Percentiles rank a stretch among this genome's conserved stretches.
These are phyloP conservation scores for Schoenoplectus triqueter DNA, from an alignment of 202 grass and related monocot genomes.

Conservation along the genomic window DNA sequence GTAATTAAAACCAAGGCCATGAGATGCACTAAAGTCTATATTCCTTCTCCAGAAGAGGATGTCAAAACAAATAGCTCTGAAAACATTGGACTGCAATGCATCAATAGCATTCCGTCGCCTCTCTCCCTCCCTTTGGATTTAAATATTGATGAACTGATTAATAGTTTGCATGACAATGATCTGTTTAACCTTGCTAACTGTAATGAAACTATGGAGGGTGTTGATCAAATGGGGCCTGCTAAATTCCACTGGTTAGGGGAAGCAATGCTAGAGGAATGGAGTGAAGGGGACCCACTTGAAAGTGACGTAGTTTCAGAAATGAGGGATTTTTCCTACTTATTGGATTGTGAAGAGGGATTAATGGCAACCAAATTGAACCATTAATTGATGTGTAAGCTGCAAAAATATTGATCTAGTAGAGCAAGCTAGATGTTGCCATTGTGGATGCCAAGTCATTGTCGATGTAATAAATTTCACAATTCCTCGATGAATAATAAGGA, in stretches of 20 bases:
- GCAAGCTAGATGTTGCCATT: neutral
- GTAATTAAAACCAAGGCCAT: constrained; percentile 42
- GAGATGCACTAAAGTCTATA: constrained; percentile 41
- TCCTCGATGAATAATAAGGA: neutral
- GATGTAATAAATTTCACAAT: neutral
- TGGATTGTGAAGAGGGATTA: constrained; percentile 33
- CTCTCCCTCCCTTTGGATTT: constrained; percentile 33
- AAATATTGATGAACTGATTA: constrained; percentile 37
- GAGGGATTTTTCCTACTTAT: constrained; percentile 27
- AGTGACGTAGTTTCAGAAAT: constrained; percentile 33
- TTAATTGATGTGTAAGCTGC: neutral
- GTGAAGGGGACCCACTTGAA: constrained; percentile 16
- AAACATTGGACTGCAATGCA: neutral
- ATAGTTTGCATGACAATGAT: constrained; percentile 14
- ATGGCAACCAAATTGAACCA: constrained; percentile 27
- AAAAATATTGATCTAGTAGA: neutral
- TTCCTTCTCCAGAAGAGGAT: constrained; percentile 21
- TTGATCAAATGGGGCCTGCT: neutral
- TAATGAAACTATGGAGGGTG: neutral
- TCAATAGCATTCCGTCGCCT: neutral
- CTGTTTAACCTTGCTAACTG: neutral
- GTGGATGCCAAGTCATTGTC: neutral
- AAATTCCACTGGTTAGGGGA: constrained; percentile 19
- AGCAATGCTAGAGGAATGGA: constrained; percentile 40
- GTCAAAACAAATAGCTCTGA: neutral